These are phyloP conservation scores for Scheffersomyces ergatensis DNA, from an alignment of 805 yeast species.

Conservation along the genomic window DNA sequence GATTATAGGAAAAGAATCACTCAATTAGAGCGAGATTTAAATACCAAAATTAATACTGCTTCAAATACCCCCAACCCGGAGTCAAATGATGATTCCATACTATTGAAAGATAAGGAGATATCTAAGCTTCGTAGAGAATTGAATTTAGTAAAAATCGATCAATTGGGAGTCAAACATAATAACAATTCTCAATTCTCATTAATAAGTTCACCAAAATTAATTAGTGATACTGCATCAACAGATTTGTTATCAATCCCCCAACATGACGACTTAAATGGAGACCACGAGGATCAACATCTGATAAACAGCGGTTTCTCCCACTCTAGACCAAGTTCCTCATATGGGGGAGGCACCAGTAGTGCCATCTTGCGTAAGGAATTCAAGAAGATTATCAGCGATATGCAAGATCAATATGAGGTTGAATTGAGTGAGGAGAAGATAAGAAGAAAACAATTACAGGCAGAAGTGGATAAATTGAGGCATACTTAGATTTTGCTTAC, in stretches of 20 bases:
- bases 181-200: constrained; percentile 2
- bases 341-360: constrained; percentile 34
- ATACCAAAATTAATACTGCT: neutral
- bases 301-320: constrained; percentile 9
- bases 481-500: no score
- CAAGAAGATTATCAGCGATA: constrained; percentile 59
- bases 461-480: constrained; percentile 13
- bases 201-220: neutral
- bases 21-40: constrained; percentile 50
- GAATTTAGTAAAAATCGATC: constrained; percentile 43
- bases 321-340: constrained; percentile 13
- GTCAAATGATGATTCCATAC: constrained; percentile 6
- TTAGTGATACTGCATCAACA: constrained; percentile 3
- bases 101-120: constrained; percentile 37
- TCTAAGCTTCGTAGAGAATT: constrained; percentile 44
- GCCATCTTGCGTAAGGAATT: constrained; percentile 67
- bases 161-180: constrained; percentile 29
- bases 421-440: constrained; percentile 57
- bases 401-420: constrained; percentile 59
- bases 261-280: constrained; percentile 11
- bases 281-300: constrained; percentile 16
- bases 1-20: constrained; percentile 50
- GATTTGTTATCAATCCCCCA: constrained; percentile 4
- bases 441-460: constrained; percentile 43
- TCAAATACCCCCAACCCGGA: neutral